Evolutionary conservation across 805 yeast species (phyloP).

Genomic region (Cyberlindnera euphorbiae): DNA sequence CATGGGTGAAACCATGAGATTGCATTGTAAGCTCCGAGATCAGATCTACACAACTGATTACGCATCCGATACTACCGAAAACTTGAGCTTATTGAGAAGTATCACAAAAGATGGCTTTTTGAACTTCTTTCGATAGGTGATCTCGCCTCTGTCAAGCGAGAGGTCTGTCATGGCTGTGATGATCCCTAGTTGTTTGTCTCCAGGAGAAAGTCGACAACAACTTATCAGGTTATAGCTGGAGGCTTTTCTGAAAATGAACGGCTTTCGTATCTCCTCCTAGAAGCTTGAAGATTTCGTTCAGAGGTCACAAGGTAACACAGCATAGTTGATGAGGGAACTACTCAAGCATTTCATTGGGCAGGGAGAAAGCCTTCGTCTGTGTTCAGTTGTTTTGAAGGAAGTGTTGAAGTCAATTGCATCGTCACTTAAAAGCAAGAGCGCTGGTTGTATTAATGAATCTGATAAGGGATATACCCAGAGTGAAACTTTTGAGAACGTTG

Average conservation of each 20-base stretch:
- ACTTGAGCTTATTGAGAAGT: no score
- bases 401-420: slow-evolving; percentile 24
- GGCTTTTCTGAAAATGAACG: slow-evolving; percentile 41
- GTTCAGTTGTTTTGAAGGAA: slow-evolving; percentile 32
- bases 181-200: slow-evolving; percentile 34
- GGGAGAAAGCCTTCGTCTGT: slow-evolving; percentile 36
- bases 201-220: slow-evolving; percentile 33
- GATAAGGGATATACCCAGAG: no score
- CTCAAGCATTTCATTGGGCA: slow-evolving; percentile 37
- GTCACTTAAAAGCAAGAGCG: slow-evolving; percentile 5
- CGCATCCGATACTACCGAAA: slow-evolving; percentile 17
- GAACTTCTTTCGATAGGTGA: slow-evolving; percentile 30
- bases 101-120: slow-evolving; percentile 31
- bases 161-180: slow-evolving; percentile 38
- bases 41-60: slow-evolving; percentile 14
- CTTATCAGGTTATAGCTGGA: slow-evolving; percentile 37
- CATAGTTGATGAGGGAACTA: slow-evolving; percentile 35
- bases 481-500: slow-evolving; percentile 1
- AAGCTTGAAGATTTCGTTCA: slow-evolving; percentile 36
- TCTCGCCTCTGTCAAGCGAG: slow-evolving; percentile 33
- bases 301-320: slow-evolving; percentile 34
- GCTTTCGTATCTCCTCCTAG: slow-evolving; percentile 40
- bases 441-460: neutral
- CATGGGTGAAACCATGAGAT: slow-evolving; percentile 27
- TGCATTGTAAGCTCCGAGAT: slow-evolving; percentile 38